These are phyloP conservation scores for Naumovozyma castellii DNA, from an alignment of 805 yeast species.

Conservation along the genomic window DNA sequence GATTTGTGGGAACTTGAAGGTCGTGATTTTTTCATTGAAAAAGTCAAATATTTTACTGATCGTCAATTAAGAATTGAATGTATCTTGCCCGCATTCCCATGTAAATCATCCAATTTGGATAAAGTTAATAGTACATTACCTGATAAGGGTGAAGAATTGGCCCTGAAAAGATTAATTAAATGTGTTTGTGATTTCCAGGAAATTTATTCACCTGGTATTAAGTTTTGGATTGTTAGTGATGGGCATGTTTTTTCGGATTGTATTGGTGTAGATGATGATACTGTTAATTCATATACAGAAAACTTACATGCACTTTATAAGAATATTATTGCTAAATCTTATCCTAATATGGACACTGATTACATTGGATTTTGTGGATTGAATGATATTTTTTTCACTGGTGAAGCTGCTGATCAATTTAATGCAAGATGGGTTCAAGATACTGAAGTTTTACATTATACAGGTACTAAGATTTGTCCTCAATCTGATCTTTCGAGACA, in stretches of 20 bases:
- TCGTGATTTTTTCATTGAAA: constrained; percentile 33
- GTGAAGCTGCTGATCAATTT: constrained; percentile 19
- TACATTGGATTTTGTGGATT: constrained; percentile 35
- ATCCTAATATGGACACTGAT: constrained; percentile 9
- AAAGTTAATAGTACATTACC: constrained; percentile 44
- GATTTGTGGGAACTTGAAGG: constrained; percentile 47
- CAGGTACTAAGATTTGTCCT: constrained; percentile 32
- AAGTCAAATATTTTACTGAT: constrained; percentile 40
- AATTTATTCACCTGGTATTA: constrained; percentile 47
- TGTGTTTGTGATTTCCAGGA: constrained; percentile 27
- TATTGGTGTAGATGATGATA: constrained; percentile 49
- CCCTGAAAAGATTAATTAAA: constrained; percentile 32
- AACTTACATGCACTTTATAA: constrained; percentile 37
- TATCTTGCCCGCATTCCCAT: constrained; percentile 56
- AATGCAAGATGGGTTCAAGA: constrained; percentile 26
- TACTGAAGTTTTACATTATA: constrained; percentile 29
- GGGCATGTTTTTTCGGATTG: constrained; percentile 61
- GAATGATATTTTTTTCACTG: constrained; percentile 33
- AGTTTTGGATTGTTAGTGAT: constrained; percentile 49
- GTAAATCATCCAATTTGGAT: constrained; percentile 48
- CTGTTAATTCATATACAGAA: constrained; percentile 40
- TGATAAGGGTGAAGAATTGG: constrained; percentile 45
- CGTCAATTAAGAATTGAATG: constrained; percentile 42
- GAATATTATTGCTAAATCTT: constrained; percentile 20
- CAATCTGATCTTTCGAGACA: constrained; percentile 34